phyloP scores from a whole-genome alignment of 2,329 filamentous ascomycete species.

The Calonectria fujianensis region DNA sequence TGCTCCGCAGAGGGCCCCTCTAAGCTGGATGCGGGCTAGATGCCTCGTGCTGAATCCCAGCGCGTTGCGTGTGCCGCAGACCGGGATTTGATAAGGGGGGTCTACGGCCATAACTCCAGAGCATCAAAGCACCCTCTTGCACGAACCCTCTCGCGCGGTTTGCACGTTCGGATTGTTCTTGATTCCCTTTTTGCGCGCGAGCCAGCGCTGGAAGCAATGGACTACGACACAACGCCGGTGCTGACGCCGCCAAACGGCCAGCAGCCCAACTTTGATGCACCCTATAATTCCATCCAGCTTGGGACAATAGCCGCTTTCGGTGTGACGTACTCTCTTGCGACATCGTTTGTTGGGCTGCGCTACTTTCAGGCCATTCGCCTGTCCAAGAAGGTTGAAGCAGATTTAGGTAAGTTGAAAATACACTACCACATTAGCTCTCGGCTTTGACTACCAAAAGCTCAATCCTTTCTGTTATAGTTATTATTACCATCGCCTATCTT shows the following conservation, averaged over 20 bases:
- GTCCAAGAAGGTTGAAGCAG: neutral
- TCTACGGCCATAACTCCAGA: neutral
- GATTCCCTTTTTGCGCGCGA: neutral
- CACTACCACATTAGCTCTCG: too few species aligned
- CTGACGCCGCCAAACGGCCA: slow-evolving; percentile 14
- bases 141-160: neutral
- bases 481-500: neutral
- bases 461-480: neutral
- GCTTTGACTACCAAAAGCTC: neutral
- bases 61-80: neutral
- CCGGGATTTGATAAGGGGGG: slow-evolving; percentile 22
- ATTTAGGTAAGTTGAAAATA: slow-evolving; percentile 10
- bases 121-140: neutral
- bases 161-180: neutral
- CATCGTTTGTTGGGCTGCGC: slow-evolving; percentile 2
- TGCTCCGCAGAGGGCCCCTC: neutral
- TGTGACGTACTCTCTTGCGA: slow-evolving; percentile 15
- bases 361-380: slow-evolving; percentile 19
- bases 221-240: neutral
- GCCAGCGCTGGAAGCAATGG: neutral
- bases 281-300: slow-evolving; percentile 22
- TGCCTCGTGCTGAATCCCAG: neutral
- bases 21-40: neutral
- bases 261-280: neutral
- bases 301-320: slow-evolving; percentile 21